Conservation (phyloP, 1,284 basidiomycete species). For the Ustilago loliicola region DNA sequence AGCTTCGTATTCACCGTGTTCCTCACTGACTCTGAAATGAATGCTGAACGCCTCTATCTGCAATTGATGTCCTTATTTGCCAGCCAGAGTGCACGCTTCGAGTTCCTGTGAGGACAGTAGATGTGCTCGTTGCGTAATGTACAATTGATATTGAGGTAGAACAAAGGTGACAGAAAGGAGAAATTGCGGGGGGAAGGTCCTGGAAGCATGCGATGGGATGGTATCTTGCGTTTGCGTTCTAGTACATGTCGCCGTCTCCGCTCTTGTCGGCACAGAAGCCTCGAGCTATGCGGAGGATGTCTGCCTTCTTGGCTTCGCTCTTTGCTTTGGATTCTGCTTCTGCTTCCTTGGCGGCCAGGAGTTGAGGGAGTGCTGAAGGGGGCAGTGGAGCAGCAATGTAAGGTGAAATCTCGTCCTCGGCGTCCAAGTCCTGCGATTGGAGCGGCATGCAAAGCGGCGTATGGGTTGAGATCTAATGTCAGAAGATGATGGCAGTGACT, state of each 20-base stretch:
- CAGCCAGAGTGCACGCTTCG: background rate
- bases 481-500: no score
- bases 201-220: background rate
- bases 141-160: slow-evolving; percentile 21
- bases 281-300: slow-evolving; percentile 55
- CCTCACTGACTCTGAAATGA: background rate
- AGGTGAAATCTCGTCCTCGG: slow-evolving; percentile 65
- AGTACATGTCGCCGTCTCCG: slow-evolving; percentile 68
- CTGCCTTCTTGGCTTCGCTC: slow-evolving; percentile 61
- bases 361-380: slow-evolving; percentile 55
- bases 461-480: background rate
- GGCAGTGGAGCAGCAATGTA: slow-evolving; percentile 61
- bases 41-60: background rate
- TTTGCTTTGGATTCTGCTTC: slow-evolving; percentile 60
- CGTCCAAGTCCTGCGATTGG: slow-evolving; percentile 59
- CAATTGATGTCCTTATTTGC: background rate
- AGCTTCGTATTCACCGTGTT: no score
- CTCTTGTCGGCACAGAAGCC: slow-evolving; percentile 68
- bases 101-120: background rate
- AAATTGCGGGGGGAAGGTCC: background rate
- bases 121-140: slow-evolving; percentile 25
- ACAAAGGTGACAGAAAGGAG: slow-evolving; percentile 8
- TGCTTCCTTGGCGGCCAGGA: slow-evolving; percentile 56
- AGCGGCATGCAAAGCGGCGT: background rate
- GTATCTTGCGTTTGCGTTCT: slow-evolving; percentile 19